Evolutionary conservation across 352 stramenopile species (phyloP).

Genomic region (Pythium monospermum): DNA sequence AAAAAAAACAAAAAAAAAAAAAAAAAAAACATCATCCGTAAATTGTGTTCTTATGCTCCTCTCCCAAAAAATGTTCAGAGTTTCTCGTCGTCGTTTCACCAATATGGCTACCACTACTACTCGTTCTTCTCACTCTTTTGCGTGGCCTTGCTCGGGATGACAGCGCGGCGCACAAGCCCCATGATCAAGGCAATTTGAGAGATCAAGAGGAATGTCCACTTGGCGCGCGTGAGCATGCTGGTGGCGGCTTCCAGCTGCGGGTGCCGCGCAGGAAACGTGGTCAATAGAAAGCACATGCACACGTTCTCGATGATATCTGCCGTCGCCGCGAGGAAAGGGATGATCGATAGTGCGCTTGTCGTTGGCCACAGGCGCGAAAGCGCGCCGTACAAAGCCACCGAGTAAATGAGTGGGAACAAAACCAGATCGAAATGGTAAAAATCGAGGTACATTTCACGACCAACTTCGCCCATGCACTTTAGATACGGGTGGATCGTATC

Average conservation of each 20-base stretch:
- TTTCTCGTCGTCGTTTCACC: too few species aligned
- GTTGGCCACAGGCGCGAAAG: constrained; percentile 17
- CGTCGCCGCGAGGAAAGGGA: constrained; percentile 3
- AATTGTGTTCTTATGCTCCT: too few species aligned
- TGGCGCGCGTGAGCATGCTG: constrained; percentile 5
- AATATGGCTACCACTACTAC: too few species aligned
- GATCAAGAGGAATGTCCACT: constrained; percentile 3
- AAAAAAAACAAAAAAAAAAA: constrained; percentile 4
- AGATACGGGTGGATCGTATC: constrained; percentile 22
- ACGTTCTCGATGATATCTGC: constrained; percentile 16
- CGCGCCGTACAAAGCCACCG: constrained; percentile 9
- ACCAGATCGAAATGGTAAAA: constrained; percentile 26
- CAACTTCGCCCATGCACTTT: constrained; percentile 21
- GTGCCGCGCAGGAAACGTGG: constrained; percentile 8
- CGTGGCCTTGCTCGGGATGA: background rate
- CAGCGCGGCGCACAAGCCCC: background rate
- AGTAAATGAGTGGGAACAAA: constrained; percentile 29
- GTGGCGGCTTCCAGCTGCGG: background rate
- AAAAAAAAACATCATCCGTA: constrained; percentile 7
- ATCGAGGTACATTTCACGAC: constrained; percentile 21
- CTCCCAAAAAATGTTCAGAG: too few species aligned
- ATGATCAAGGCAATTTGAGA: background rate
- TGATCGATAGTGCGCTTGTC: background rate
- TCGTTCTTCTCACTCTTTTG: too few species aligned
- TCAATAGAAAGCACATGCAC: constrained; percentile 12